A percentile compares a stretch with the other conserved stretches of the same genome.
Evolutionary conservation across 192 early-diverging fungal species (phyloP).

Genomic region (Coemansia sp.): DNA sequence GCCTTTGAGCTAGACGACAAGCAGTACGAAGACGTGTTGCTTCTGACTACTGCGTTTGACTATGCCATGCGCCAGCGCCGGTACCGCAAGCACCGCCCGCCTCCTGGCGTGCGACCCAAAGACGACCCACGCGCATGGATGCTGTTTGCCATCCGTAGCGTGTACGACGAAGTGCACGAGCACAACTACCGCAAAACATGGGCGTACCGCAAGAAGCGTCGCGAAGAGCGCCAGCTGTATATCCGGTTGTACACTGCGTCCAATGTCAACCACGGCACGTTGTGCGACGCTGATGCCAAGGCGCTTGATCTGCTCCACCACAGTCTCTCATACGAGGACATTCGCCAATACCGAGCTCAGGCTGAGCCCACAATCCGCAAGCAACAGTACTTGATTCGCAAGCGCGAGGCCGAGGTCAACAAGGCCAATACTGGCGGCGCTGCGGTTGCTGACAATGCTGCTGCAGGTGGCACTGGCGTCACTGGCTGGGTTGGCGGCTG

Average conservation of each 20-base stretch:
- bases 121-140: conserved; percentile 86
- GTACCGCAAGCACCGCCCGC: conserved; percentile 85
- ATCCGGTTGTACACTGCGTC: conserved; percentile 72
- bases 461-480: conserved; percentile 22
- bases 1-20: conserved; percentile 88
- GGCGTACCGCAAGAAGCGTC: conserved; percentile 75
- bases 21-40: conserved; percentile 80
- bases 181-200: conserved; percentile 81
- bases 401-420: conserved; percentile 32
- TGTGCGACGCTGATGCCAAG: conserved; percentile 44
- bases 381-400: conserved; percentile 65
- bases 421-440: neutral
- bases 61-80: conserved; percentile 75
- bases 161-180: conserved; percentile 87
- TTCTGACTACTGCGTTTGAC: conserved; percentile 82
- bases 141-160: conserved; percentile 68
- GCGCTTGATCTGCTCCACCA: conserved; percentile 70
- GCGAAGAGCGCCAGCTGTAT: conserved; percentile 77
- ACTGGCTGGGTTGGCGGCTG: conserved; percentile 56
- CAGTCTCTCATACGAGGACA: conserved; percentile 84
- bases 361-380: conserved; percentile 72
- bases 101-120: conserved; percentile 75
- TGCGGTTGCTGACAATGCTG: conserved; percentile 4
- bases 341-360: conserved; percentile 78
- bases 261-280: conserved; percentile 43